These are phyloP conservation scores for Polyplosphaeria fusca DNA, from an alignment of 495 filamentous ascomycete genomes.

Conservation along the genomic window DNA sequence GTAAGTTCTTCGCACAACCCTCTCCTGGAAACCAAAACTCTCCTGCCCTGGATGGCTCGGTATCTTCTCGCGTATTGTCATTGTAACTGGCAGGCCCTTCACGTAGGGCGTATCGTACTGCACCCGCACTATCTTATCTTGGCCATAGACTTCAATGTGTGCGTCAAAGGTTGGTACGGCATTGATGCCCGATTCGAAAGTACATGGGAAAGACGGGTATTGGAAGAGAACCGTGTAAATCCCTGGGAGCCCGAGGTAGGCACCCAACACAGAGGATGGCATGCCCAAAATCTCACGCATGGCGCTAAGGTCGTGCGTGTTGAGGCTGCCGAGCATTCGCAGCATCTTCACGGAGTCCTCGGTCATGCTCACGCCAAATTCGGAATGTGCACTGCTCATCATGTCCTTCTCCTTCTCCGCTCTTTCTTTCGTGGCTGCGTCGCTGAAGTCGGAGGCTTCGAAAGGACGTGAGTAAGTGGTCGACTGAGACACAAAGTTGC, in stretches of 20 bases:
- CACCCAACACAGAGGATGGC: constrained; percentile 45
- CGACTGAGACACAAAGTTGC: neutral
- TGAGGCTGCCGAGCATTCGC: constrained; percentile 37
- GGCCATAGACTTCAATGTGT: constrained; percentile 53
- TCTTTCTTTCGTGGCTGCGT: neutral
- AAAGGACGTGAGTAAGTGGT: neutral
- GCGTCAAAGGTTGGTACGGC: constrained; percentile 55
- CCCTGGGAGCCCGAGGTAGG: neutral
- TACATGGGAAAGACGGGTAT: constrained; percentile 46
- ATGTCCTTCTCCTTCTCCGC: neutral
- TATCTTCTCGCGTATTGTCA: constrained; percentile 50
- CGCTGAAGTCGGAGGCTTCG: neutral
- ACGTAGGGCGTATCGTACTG: constrained; percentile 55
- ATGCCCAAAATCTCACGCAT: constrained; percentile 57
- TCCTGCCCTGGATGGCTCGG: constrained; percentile 30
- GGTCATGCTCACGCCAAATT: neutral
- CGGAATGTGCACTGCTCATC: neutral
- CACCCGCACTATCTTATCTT: constrained; percentile 49
- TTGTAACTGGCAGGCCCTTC: constrained; percentile 47
- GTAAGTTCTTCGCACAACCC: constrained; percentile 45
- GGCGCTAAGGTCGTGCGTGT: constrained; percentile 54
- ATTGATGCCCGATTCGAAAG: constrained; percentile 57
- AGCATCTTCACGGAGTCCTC: neutral
- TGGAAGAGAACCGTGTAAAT: constrained; percentile 32
- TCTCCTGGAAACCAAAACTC: constrained; percentile 34